Evolutionary conservation across 306 rosid genomes (phyloP).

Genomic region (Fragaria vesca): DNA sequence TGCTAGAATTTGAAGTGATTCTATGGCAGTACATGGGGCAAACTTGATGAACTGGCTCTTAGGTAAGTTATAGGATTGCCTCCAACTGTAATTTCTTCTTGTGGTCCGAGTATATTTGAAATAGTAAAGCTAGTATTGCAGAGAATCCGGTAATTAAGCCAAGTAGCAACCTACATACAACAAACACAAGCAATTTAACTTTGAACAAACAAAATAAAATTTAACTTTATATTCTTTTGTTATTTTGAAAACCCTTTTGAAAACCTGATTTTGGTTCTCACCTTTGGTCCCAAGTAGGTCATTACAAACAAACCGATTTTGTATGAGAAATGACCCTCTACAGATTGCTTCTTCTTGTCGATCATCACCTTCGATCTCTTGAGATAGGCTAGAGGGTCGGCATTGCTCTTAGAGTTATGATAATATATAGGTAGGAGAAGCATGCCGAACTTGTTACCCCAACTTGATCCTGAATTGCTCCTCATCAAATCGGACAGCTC

Average conservation of each 20-base stretch:
- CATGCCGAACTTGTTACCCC: slow-evolving; percentile 87
- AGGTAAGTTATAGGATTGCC: slow-evolving; percentile 70
- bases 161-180: slow-evolving; percentile 52
- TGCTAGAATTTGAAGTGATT: background rate
- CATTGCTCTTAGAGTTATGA: slow-evolving; percentile 26
- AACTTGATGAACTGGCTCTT: slow-evolving; percentile 64
- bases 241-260: background rate
- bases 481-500: slow-evolving; percentile 62
- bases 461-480: slow-evolving; percentile 54
- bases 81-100: slow-evolving; percentile 60
- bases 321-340: slow-evolving; percentile 66
- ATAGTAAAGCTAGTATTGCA: slow-evolving; percentile 75
- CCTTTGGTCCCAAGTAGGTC: slow-evolving; percentile 76
- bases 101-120: slow-evolving; percentile 86
- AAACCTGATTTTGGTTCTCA: slow-evolving; percentile 8
- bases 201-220: background rate
- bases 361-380: slow-evolving; percentile 69
- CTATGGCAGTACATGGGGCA: slow-evolving; percentile 59
- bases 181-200: background rate
- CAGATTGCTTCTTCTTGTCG: slow-evolving; percentile 62
- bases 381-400: slow-evolving; percentile 51
- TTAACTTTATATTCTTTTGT: background rate
- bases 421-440: slow-evolving; percentile 67
- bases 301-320: slow-evolving; percentile 45
- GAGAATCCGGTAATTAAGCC: slow-evolving; percentile 64